Evolutionary conservation across 2,329 filamentous ascomycete species (phyloP), one percentile per base, ranked within the genome.

Genomic region (Zasmidium angulare): DNA sequence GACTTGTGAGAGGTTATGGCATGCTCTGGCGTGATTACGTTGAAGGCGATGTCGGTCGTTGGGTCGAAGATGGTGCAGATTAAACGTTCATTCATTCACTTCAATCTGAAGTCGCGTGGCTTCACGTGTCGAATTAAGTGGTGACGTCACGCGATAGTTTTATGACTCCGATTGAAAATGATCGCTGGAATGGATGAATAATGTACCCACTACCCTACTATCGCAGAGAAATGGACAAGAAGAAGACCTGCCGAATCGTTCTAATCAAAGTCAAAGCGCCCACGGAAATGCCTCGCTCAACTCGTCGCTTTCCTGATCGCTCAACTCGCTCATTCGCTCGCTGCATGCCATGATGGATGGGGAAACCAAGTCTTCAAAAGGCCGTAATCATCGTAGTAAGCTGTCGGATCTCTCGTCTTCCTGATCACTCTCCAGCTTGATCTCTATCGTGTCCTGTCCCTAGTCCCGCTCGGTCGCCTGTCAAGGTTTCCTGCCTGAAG

Each of bases 341-440:
- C 43, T 47, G 52, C 52, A 54, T 47, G 12, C 26, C 50, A 52
- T 58, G 50, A 26, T 48, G 36, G 26, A 29, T 29, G 26, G 26
- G 26, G 11, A 11, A 29, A 29, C n/a, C n/a, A n/a, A n/a, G n/a
- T 7, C 14, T 7, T 36, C 7, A 43, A 43, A 43, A 43, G n/a
- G 36, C 54, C 56, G 56, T 54, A 29, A 29, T 58, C 50, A 46
- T 54, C 36, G 36, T 58, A 50, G 46, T 58, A 58, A 50, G 50
- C 56, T 54, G 56, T 36, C 50, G 46, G 50, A 46, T n/a, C n/a
- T n/a, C n/a, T n/a, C 26, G 26, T 29, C 26, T 29, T 29, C 26
- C 26, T 43, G 36, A 43, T 43, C 12, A 43, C 11, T 19, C n/a
- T 17, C n/a, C 14, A 7, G 36, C 36, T 17, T 17, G 6, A 17